Evolutionary conservation across 2,329 filamentous ascomycete genomes (phyloP), one percentile per base, ranked within the genome.

Genomic region (Nigrograna mackinnonii): DNA sequence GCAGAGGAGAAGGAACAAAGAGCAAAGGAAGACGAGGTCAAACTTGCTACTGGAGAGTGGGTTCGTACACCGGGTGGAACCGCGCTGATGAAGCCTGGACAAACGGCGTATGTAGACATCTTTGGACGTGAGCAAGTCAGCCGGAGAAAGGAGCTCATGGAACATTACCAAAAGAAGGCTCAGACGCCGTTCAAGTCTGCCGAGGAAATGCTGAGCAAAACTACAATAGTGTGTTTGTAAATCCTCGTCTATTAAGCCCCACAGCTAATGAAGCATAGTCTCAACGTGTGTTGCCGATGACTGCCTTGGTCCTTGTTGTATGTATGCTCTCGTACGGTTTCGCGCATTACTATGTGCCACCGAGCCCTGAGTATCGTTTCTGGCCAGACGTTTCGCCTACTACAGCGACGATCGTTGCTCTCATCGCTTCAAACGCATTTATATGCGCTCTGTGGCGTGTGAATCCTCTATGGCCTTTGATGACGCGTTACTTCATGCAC

Each of bases 381-480:
- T 61, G 58, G 47, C 60, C 66, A 22, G 55, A 62, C 38, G 45
- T 66, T n/a, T 60, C 62, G 13, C 57, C 55, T 16, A 56, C 66
- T 1, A 57, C 58, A 6, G 60, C 67, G 20, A 70, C 88, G 3
- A 72, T 89, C n/a, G 71, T 75, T 22, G 70, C 73, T 5, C 66
- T 92, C 31, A 74, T 89, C 33, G 73, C 68, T n/a, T 44, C 78
- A 36, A 90, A 91, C 62, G 43, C 77, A 5, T 50, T 74, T 28
- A 70, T 85, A 9, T 84, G 77, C 51, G 43, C 76, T 18, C 68
- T 76, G 20, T 90, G 86, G 84, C 79, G 78, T 52, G 52, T 83
- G 9, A 85, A 86, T 35, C 80, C 82, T 1, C 55, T 83, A 21
- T 92, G 86, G 84, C 67, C 71, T 11, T 38, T 82, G 13, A 68